These are phyloP conservation scores for Quambalaria eucalypti DNA, from an alignment of 1,284 basidiomycete species.

Conservation along the genomic window DNA sequence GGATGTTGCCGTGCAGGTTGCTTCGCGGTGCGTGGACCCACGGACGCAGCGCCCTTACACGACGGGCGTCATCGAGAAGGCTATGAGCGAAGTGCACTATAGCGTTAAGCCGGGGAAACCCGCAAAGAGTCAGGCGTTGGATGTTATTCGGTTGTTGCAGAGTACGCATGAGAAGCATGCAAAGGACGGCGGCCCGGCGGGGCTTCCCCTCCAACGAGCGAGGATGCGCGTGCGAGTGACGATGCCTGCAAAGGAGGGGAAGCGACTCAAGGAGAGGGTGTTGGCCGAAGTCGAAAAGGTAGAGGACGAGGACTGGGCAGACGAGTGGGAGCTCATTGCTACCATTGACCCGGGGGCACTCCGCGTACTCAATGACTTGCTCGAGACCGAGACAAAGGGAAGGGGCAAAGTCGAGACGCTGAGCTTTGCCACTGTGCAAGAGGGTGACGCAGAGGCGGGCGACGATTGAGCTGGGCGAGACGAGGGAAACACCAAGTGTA, in stretches of 20 bases:
- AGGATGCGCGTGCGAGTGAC: slow-evolving; percentile 81
- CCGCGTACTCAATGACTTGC: slow-evolving; percentile 74
- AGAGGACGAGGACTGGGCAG: slow-evolving; percentile 68
- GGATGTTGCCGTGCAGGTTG: slow-evolving; percentile 87
- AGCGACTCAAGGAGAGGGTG: slow-evolving; percentile 64
- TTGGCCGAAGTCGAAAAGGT: slow-evolving; percentile 67
- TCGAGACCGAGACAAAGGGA: slow-evolving; percentile 72
- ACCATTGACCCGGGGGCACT: slow-evolving; percentile 88
- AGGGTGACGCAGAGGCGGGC: slow-evolving; percentile 31
- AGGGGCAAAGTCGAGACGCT: slow-evolving; percentile 60
- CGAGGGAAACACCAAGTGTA: not conserved
- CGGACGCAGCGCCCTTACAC: slow-evolving; percentile 78
- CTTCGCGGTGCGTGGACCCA: slow-evolving; percentile 92
- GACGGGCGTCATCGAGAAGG: slow-evolving; percentile 94
- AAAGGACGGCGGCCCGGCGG: too few species aligned
- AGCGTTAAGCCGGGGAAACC: slow-evolving; percentile 79
- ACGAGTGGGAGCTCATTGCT: slow-evolving; percentile 78
- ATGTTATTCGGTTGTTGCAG: slow-evolving; percentile 71
- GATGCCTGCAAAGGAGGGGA: slow-evolving; percentile 66
- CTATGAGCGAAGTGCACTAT: slow-evolving; percentile 87
- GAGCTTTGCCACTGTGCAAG: slow-evolving; percentile 32
- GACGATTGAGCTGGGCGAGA: slow-evolving; percentile 8
- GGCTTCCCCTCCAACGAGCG: slow-evolving; percentile 83
- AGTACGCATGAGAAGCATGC: slow-evolving; percentile 51
- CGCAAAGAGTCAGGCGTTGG: slow-evolving; percentile 79